phyloP scores from a whole-genome alignment of 768 basidiomycete species.

The Mycena vitilis region DNA sequence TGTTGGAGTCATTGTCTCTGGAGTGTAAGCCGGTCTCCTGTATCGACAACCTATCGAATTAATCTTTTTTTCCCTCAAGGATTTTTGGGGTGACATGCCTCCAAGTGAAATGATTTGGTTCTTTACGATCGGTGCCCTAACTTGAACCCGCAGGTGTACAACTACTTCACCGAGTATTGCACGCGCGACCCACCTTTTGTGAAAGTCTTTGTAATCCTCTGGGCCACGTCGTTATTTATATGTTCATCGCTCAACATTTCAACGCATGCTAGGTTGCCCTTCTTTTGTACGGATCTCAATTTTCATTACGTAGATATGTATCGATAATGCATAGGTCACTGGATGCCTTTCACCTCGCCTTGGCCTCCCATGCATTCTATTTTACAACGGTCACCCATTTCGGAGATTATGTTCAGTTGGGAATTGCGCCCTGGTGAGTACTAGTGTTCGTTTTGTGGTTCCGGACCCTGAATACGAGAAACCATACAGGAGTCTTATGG shows the following conservation, averaged over 20 bases:
- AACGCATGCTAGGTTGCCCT: conserved; percentile 2
- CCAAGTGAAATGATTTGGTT: conserved; percentile 4
- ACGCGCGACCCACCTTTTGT: conserved; percentile 9
- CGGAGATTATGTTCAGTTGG: conserved; percentile 16
- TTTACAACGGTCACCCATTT: conserved; percentile 17
- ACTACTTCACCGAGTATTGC: conserved; percentile 24
- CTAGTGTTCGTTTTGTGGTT: background rate
- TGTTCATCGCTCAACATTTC: conserved; percentile 3
- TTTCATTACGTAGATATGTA: background rate
- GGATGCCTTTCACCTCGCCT: conserved; percentile 11
- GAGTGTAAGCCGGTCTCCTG: conserved; percentile 11
- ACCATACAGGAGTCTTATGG: background rate
- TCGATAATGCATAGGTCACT: background rate
- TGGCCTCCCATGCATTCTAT: conserved; percentile 22
- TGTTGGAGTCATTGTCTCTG: conserved; percentile 16
- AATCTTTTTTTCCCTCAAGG: background rate
- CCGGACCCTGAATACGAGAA: background rate
- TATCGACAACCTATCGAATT: background rate
- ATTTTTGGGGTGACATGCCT: conserved; percentile 21
- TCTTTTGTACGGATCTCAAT: conserved; percentile 11
- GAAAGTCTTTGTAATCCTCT: conserved; percentile 14
- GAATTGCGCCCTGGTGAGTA: conserved; percentile 18
- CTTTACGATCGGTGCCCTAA: background rate
- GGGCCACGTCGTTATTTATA: background rate
- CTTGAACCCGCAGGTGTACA: background rate